Evolutionary conservation across 345 rosid genomes (phyloP), one percentile per base, ranked within the genome.

Genomic region (Laguncularia racemosa): DNA sequence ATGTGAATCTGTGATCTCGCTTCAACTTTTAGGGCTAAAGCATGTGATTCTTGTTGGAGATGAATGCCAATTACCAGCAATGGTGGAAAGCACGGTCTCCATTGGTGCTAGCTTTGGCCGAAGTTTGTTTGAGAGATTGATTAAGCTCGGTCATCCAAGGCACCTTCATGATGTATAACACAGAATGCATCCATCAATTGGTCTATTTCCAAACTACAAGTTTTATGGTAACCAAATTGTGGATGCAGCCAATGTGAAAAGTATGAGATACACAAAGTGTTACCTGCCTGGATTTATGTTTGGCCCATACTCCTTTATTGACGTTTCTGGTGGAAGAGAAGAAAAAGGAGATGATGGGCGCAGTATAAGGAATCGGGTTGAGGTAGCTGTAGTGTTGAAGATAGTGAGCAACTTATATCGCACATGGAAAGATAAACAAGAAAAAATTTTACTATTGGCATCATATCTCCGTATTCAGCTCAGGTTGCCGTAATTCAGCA

Each of bases 381-480:
- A 59, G 63, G 55, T 50, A 4, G 63, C 23, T 48, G 46, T 50
- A 0, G 48, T 49, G 16, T 38, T 18, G n/a, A 19, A 23, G 40
- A 56, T 51, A 48, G 15, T 64, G 40, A n/a, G 13, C 17, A 19
- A 53, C 13, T 26, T 66, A 16, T 15, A 16, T 0, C 0, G 26
- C 67, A 72, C 60, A 4, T 62, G 68, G 64, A 46, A 16, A 17
- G 50, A 44, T 20, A 53, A 62, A 19, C 52, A 16, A 7, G 38
- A 58, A 55, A 55, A 63, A 49, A n/a, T n/a, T 47, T 72, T 2
- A 57, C 58, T 17, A 16, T 72, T 26, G 76, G 71, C 15, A 54
- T 72, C 3, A 48, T 67, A n/a, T 72, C 76, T 44, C 76, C 76
- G 0, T 72, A 72, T 43, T 11, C 44, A n/a, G 72, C 73, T 46